Base-by-base conservation (phyloP, 495 filamentous ascomycete species). In the Aspergillus funiculosus region DNA sequence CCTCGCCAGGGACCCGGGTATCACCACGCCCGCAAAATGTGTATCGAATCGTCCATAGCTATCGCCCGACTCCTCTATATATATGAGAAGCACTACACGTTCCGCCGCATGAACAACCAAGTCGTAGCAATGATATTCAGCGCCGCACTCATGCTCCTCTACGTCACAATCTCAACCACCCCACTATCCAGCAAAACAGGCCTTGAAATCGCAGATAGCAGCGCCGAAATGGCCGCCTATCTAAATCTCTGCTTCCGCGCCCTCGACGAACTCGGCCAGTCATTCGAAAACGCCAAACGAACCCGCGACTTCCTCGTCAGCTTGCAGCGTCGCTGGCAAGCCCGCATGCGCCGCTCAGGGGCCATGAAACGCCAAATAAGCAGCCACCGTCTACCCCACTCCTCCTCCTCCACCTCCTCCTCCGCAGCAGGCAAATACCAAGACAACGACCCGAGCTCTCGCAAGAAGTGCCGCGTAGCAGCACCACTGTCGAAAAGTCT, bases 101-200 rank as follows among this genome's bases (percentile, higher is more conserved):
- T 76, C 55, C 67, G 73, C 18, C 58, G 68, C 25, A 73, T 74
- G 61, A 74, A 72, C 54, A 73, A 72, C 46, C 67, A 74, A 47
- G 68, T 68, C 1, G 72, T 76, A 4, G 64, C 67, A 9, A 72
- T 76, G 18, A 73, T 72, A 9, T 76, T 74, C 57, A 73, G 71
- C 32, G 70, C 73, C 7, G 68, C 73, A 0, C 54, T 73, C 9
- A 73, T 73, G 60, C 61, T 73, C 1, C 64, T 73, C 3, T 73
- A 71, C 29, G 63, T 71, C 34, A 71, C 69, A 1, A 66, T 71
- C 13, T 71, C 69, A 1, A 62, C 58, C 29, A 66, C 66, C 1
- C 50, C 64, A 1, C 28, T 57, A 3, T 50, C 58, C 11, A 57
- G 55, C 17, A 43, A 38, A 20, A 58, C 52, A 21, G 50, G 48